Conservation (phyloP, 164 flowering plant genomes). For the Vitis cinerea region DNA sequence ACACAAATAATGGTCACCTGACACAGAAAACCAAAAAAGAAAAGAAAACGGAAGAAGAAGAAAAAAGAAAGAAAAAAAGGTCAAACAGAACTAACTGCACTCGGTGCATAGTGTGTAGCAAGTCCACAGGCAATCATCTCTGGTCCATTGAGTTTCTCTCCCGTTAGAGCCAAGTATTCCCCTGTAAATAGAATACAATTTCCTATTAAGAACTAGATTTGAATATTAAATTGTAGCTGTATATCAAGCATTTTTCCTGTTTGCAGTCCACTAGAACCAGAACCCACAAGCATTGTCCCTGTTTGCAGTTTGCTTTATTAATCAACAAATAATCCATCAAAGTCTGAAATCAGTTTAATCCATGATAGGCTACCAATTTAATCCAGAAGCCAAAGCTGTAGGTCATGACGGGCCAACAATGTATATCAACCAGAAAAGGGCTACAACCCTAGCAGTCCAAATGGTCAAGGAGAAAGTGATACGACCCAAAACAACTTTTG, state of each 20-base stretch:
- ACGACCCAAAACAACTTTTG: no score
- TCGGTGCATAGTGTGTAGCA: constrained; percentile 41
- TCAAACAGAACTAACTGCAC: constrained; percentile 20
- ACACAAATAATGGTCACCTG: not conserved
- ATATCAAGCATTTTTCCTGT: not conserved
- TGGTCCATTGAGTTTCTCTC: constrained; percentile 40
- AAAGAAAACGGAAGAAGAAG: not conserved
- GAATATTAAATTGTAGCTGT: not conserved
- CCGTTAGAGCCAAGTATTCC: constrained; percentile 46
- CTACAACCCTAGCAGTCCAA: no score
- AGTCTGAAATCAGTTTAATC: no score
- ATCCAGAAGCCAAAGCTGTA: no score
- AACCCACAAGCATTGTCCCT: no score
- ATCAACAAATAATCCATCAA: no score
- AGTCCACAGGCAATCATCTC: constrained; percentile 54
- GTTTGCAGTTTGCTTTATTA: no score
- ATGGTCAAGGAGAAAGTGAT: no score
- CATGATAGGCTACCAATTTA: no score
- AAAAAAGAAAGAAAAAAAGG: not conserved
- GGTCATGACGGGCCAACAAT: no score
- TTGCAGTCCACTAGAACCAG: no score
- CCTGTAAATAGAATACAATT: constrained; percentile 24
- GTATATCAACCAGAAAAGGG: no score
- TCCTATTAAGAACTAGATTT: not conserved
- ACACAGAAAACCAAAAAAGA: not conserved